Evolutionary conservation across 2,329 filamentous ascomycete species (phyloP).

Genomic region (Diaporthe citri): DNA sequence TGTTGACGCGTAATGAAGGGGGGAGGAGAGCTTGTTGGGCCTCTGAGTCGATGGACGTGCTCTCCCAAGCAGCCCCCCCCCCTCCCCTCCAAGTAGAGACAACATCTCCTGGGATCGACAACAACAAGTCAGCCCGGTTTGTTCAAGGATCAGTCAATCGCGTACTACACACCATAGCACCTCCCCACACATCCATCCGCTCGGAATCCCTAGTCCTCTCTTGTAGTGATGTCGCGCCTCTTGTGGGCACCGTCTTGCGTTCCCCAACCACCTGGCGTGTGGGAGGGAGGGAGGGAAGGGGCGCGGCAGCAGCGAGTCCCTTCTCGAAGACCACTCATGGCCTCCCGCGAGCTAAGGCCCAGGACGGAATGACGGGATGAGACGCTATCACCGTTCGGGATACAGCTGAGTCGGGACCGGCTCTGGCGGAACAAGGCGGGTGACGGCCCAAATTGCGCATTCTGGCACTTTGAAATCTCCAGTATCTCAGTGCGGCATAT

Average conservation of each 20-base stretch:
- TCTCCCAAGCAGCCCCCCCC: background rate
- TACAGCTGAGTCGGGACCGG: constrained; percentile 15
- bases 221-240: background rate
- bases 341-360: constrained; percentile 7
- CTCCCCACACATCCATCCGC: constrained; percentile 32
- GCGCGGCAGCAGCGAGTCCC: background rate
- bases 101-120: constrained; percentile 24
- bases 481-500: background rate
- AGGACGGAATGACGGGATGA: constrained; percentile 21
- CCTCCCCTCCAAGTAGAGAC: constrained; percentile 1
- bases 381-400: constrained; percentile 25
- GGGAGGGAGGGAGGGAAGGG: background rate
- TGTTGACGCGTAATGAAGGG: constrained; percentile 22
- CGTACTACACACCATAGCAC: constrained; percentile 32
- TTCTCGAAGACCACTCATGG: background rate
- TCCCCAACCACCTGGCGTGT: background rate
- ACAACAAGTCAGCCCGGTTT: constrained; percentile 14
- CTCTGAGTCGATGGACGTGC: background rate
- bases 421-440: constrained; percentile 7
- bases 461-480: background rate
- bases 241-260: constrained; percentile 12
- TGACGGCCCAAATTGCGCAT: constrained; percentile 1
- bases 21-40: background rate
- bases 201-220: constrained; percentile 5
- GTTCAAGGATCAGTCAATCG: constrained; percentile 25